phyloP scores from a whole-genome alignment of 331 rosid species.

The Quercus lobata region DNA sequence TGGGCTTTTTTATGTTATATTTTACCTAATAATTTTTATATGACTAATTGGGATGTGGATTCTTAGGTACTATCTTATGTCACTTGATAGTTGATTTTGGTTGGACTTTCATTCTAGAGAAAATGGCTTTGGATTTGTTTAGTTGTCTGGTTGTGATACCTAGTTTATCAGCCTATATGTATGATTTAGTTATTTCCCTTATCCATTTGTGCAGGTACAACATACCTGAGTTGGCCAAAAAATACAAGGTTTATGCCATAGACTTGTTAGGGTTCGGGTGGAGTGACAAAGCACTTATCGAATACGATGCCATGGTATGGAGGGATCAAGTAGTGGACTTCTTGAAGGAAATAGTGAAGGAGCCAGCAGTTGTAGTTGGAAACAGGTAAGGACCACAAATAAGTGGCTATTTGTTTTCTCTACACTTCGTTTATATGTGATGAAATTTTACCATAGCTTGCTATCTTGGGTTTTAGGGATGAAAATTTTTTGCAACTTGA shows the following conservation, averaged over 20 bases:
- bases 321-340: constrained; percentile 82
- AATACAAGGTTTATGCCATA: constrained; percentile 80
- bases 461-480: background rate
- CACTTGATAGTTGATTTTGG: background rate
- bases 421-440: background rate
- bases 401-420: background rate
- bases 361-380: constrained; percentile 81
- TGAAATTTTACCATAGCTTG: background rate
- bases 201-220: constrained; percentile 49
- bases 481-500: background rate
- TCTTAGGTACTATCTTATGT: background rate
- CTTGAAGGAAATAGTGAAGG: constrained; percentile 64
- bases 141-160: background rate
- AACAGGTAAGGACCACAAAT: constrained; percentile 57
- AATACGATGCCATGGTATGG: constrained; percentile 87
- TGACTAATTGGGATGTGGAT: background rate
- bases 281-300: constrained; percentile 91
- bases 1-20: background rate
- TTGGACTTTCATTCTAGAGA: background rate
- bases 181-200: background rate
- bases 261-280: constrained; percentile 95
- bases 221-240: constrained; percentile 84
- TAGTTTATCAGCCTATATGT: background rate
- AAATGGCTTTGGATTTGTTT: background rate
- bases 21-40: background rate